Base-by-base conservation (phyloP, 176 grass and related monocot genomes). In the Musa schizocarpa region DNA sequence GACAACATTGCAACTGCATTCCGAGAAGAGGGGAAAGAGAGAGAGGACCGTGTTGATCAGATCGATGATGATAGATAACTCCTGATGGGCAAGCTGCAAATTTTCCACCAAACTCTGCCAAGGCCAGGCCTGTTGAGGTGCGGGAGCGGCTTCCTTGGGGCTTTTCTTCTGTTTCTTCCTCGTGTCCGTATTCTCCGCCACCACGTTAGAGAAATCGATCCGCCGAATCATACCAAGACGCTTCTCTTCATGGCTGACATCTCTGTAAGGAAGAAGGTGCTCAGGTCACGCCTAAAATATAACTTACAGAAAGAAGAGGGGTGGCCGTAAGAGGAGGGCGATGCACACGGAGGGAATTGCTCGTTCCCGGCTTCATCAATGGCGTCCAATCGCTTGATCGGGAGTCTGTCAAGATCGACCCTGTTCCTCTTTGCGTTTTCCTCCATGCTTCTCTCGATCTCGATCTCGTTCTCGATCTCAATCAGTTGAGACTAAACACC, bases 381-480 rank as follows among this genome's bases (percentile, higher is more conserved):
- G 80, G 94, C 82, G 7, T 91, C 86, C 10, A 93, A 88, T 23
- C 90, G 86, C 80, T 98, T 98, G 81, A 98, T 91, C 16, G 94
- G 94, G 52, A 98, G 85, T 82, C 90, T 93, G 84, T 93, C 90
- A 13, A 98, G 78, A 86, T 98, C 94, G 79, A 98, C 76, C 59
- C 73, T 62, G 75, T 85, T 72, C 54, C 69, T 76, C 54, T 85
- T 56, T 11, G 6, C 48, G n/a, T 9, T 64, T 2, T 53, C 82
- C 23, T 78, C 86, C 90, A 85, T 83, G 21, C 3, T 25, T 14
- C 65, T 68, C 65, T 68, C 65, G 11, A 13, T 17, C 64, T 59
- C 56, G 56, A 56, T 56, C 54, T 0, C 11, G 54, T 1, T 14
- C 26, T 34, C 29, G 29, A 34, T 34, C 29, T 34, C 34, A 6